Conservation (phyloP, 192 early-diverging fungal genomes). For the Coemansia sp. region DNA sequence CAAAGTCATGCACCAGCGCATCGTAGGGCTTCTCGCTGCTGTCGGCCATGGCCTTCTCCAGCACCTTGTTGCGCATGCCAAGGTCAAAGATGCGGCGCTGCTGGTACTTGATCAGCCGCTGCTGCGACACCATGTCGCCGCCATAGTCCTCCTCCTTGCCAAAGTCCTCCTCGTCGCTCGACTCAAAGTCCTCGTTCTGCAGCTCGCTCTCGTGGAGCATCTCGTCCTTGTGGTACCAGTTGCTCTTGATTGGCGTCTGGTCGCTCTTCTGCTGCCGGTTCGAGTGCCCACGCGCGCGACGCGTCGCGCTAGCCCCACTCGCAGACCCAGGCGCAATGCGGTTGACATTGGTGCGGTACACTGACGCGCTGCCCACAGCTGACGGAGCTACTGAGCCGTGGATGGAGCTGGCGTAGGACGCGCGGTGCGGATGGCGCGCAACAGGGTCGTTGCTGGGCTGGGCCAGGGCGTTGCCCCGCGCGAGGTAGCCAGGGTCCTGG, state of each 20-base stretch:
- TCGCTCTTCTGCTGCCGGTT: conserved; percentile 23
- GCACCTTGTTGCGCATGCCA: conserved; percentile 41
- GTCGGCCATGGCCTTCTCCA: conserved; percentile 29
- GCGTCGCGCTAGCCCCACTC: conserved; percentile 32
- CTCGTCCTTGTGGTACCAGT: conserved; percentile 50
- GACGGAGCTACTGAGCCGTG: conserved; percentile 31
- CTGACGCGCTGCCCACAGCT: conserved; percentile 30
- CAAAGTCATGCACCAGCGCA: conserved; percentile 28
- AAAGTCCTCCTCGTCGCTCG: conserved; percentile 58
- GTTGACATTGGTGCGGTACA: conserved; percentile 7
- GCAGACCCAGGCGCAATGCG: conserved; percentile 32
- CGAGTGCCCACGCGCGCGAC: conserved; percentile 28
- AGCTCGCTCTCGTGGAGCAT: conserved; percentile 49
- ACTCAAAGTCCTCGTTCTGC: conserved; percentile 48
- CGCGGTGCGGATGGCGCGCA: conserved; percentile 26
- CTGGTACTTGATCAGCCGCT: conserved; percentile 57
- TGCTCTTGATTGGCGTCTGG: conserved; percentile 50
- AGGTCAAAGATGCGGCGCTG: conserved; percentile 54
- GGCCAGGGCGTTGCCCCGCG: conserved; percentile 30
- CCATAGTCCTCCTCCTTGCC: conserved; percentile 36
- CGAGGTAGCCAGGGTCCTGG: conserved; percentile 11
- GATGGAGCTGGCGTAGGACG: conserved; percentile 40
- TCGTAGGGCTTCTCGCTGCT: conserved; percentile 34
- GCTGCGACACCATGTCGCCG: conserved; percentile 55
- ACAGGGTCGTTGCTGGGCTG: neutral